Evolutionary conservation across 768 basidiomycete genomes (phyloP), one percentile per base, ranked within the genome.

Genomic region (Trichaptum fuscoviolaceum): DNA sequence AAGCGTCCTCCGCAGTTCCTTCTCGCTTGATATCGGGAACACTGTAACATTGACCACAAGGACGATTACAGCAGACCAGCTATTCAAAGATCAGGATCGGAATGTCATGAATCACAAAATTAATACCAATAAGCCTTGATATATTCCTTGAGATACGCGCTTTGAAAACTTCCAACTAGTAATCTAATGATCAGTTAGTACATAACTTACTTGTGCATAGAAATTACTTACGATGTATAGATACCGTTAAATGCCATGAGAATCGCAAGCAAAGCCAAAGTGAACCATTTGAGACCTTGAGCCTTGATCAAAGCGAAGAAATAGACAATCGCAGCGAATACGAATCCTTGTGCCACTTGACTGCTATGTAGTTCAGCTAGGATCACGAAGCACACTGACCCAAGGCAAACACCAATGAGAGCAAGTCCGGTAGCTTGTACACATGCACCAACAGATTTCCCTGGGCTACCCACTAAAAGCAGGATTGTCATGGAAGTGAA

Each of bases 41-140:
- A 77, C 63, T 57, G 72, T 62, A 7, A 73, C 18, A 65, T 75
- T 74, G 59, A 75, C 74, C 15, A 42, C 63, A 10, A 76, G 64
- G 15, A 73, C 76, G 35, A 75, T 71, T 7, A 70, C 76, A 17
- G 66, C 70, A 9, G 74, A 74, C 74, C 73, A 75, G 0, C 70
- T 71, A 64, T 24, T 30, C 27, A 1, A 3, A 42, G 58, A 57
- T 24, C 27, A 60, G 59, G 52, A 30, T 20, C 30, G 59, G 52
- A 25, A 58, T 57, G 1, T 7, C 20, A 23, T 24, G 9, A 65
- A 23, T 8, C 34, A 57, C 30, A 7, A 35, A 30, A 52, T 10
- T 30, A 35, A 24, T n/a, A 69, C 66, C 66, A 60, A 65, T 72
- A 75, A 2, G 72, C 58, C 42, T 71, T 67, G n/a, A 75, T 65